Evolutionary conservation across 306 rosid genomes (phyloP).

Genomic region (Cucurbita pepo): DNA sequence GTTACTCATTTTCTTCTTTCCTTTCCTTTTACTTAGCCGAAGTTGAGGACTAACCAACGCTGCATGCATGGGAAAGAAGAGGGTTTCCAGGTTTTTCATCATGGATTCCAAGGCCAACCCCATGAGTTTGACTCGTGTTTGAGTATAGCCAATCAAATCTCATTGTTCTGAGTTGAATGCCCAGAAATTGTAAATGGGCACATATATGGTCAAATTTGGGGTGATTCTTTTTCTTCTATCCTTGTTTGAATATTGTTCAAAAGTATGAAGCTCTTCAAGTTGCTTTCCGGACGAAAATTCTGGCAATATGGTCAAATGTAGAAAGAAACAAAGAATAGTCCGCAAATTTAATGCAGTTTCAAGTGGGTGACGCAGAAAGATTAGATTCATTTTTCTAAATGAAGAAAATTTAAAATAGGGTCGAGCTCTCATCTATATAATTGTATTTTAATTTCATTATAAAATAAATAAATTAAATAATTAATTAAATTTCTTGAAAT

Average conservation of each 20-base stretch:
- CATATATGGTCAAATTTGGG: constrained; percentile 26
- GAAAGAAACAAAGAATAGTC: constrained; percentile 19
- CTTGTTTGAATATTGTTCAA: constrained; percentile 9
- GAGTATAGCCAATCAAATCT: neutral
- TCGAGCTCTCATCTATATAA: too few species aligned
- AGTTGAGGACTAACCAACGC: constrained; percentile 3
- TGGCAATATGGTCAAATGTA: neutral
- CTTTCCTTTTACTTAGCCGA: neutral
- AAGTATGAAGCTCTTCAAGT: constrained; percentile 15
- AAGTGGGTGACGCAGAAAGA: neutral
- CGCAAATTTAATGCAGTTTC: constrained; percentile 17
- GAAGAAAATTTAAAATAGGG: constrained; percentile 14
- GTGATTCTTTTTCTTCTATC: constrained; percentile 14
- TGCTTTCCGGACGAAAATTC: constrained; percentile 16
- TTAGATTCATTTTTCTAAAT: neutral
- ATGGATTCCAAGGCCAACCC: constrained; percentile 10
- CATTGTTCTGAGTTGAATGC: neutral
- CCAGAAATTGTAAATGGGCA: neutral
- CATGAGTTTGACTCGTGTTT: constrained; percentile 10
- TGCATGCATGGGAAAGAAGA: constrained; percentile 17
- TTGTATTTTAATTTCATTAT: too few species aligned
- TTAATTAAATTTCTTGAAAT: too few species aligned
- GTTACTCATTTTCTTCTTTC: neutral
- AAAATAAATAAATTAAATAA: too few species aligned
- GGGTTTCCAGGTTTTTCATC: neutral